Percentiles rank a stretch among this genome's conserved stretches.
Conservation (phyloP, 805 yeast genomes). For the Suhomyces vadensis region DNA sequence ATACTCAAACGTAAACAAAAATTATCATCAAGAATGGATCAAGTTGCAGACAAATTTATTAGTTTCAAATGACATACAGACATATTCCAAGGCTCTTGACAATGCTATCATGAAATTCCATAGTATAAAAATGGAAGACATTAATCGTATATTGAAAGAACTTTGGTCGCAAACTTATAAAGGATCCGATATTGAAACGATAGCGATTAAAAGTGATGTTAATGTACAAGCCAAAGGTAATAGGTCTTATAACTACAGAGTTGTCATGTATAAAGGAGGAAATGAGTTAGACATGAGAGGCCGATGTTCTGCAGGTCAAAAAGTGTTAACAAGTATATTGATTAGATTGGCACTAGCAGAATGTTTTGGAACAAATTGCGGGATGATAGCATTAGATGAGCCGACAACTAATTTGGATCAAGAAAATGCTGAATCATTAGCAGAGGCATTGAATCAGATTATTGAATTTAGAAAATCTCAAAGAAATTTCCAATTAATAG, state of each 20-base stretch:
- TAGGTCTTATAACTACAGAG: slow-evolving; percentile 85
- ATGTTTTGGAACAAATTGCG: slow-evolving; percentile 92
- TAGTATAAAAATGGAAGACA: slow-evolving; percentile 86
- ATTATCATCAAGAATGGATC: slow-evolving; percentile 70
- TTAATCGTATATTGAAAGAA: slow-evolving; percentile 83
- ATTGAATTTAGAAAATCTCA: slow-evolving; percentile 75
- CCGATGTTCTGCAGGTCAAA: slow-evolving; percentile 96
- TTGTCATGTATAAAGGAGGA: slow-evolving; percentile 91
- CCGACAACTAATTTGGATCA: slow-evolving; percentile 95
- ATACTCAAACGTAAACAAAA: slow-evolving; percentile 62
- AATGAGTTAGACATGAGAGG: slow-evolving; percentile 97
- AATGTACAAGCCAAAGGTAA: slow-evolving; percentile 50
- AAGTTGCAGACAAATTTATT: slow-evolving; percentile 72
- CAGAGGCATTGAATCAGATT: slow-evolving; percentile 72
- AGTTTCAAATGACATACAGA: slow-evolving; percentile 76
- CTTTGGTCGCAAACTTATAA: slow-evolving; percentile 92
- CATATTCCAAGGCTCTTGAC: slow-evolving; percentile 84
- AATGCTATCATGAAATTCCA: slow-evolving; percentile 93
- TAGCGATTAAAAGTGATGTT: slow-evolving; percentile 80
- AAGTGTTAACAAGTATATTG: slow-evolving; percentile 87
- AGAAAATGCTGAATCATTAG: slow-evolving; percentile 86
- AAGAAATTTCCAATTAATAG: slow-evolving; percentile 88
- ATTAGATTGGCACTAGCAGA: slow-evolving; percentile 92
- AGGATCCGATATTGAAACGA: slow-evolving; percentile 93
- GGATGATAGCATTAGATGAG: slow-evolving; percentile 94